A percentile compares a stretch with the other conserved stretches of the same genome.
These are phyloP conservation scores for Cladosporium halotolerans DNA, from an alignment of 2,329 filamentous ascomycete species.

Conservation along the genomic window DNA sequence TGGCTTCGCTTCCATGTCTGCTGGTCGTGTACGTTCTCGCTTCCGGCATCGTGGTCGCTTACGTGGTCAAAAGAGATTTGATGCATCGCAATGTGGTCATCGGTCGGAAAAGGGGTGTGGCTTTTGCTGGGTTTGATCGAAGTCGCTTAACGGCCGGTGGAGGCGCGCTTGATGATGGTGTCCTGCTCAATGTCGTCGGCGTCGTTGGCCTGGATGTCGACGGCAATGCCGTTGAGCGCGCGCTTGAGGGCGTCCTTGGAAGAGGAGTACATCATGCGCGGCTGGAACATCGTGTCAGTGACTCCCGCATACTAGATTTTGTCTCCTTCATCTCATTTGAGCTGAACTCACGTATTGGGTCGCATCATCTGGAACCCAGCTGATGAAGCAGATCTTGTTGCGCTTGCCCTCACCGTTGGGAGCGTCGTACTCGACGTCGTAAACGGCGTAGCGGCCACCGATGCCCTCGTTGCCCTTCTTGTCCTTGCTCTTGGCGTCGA, in stretches of 20 bases:
- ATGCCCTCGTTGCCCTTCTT: conserved; percentile 51
- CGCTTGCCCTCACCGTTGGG: conserved; percentile 64
- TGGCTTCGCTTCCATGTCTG: background rate
- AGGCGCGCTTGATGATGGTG: conserved; percentile 50
- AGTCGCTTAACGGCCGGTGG: conserved; percentile 8
- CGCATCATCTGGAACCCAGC: conserved; percentile 78
- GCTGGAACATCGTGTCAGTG: conserved; percentile 39
- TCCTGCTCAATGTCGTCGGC: conserved; percentile 72
- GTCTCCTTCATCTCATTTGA: background rate
- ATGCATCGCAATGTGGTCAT: conserved; percentile 5
- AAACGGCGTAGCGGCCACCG: conserved; percentile 76
- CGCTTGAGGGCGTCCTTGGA: conserved; percentile 84
- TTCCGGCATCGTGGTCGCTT: background rate
- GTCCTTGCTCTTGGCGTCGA: conserved; percentile 66
- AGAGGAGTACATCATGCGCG: conserved; percentile 86
- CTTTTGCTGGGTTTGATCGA: background rate
- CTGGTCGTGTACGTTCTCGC: background rate
- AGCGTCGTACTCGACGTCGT: conserved; percentile 74
- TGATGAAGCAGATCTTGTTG: conserved; percentile 74
- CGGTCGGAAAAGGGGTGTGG: background rate
- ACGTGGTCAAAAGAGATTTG: background rate
- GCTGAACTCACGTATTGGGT: conserved; percentile 59
- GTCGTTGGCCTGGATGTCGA: conserved; percentile 16
- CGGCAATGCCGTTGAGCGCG: conserved; percentile 36
- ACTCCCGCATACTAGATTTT: background rate